Evolutionary conservation across 1,284 basidiomycete genomes (phyloP).

Genomic region (Volvariella volvacea): DNA sequence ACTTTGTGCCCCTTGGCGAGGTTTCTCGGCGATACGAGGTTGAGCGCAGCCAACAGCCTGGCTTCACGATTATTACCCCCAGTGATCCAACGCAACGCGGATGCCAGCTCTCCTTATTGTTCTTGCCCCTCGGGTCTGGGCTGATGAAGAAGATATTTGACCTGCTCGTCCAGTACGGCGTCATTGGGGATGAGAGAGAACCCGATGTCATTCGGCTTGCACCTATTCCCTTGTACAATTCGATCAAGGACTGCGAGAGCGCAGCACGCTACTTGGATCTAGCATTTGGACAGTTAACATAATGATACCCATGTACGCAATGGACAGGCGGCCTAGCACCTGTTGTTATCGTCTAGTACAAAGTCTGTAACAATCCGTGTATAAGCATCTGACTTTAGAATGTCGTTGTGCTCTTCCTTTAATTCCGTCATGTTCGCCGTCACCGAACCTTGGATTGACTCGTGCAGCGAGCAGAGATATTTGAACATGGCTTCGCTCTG

Average conservation of each 20-base stretch:
- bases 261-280: conserved; percentile 61
- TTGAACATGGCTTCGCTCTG: conserved; percentile 57
- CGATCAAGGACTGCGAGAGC: conserved; percentile 66
- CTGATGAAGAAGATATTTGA: conserved; percentile 70
- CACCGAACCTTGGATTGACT: conserved; percentile 21
- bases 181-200: conserved; percentile 84
- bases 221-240: conserved; percentile 82
- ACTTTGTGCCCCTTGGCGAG: conserved; percentile 45
- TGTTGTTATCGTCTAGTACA: conserved; percentile 15
- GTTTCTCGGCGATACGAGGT: conserved; percentile 15
- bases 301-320: conserved; percentile 5
- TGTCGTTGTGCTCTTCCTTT: conserved; percentile 48
- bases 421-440: conserved; percentile 38
- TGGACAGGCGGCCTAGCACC: neutral
- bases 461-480: conserved; percentile 35
- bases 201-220: conserved; percentile 88
- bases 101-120: conserved; percentile 79
- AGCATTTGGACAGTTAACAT: conserved; percentile 28
- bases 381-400: conserved; percentile 40
- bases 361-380: conserved; percentile 42
- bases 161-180: conserved; percentile 59
- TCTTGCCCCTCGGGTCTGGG: conserved; percentile 56
- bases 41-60: conserved; percentile 30
- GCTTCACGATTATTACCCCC: conserved; percentile 90
- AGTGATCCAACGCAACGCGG: conserved; percentile 60